These are phyloP conservation scores for Chlorophyllum brunneum DNA, from an alignment of 768 basidiomycete species.

Conservation along the genomic window DNA sequence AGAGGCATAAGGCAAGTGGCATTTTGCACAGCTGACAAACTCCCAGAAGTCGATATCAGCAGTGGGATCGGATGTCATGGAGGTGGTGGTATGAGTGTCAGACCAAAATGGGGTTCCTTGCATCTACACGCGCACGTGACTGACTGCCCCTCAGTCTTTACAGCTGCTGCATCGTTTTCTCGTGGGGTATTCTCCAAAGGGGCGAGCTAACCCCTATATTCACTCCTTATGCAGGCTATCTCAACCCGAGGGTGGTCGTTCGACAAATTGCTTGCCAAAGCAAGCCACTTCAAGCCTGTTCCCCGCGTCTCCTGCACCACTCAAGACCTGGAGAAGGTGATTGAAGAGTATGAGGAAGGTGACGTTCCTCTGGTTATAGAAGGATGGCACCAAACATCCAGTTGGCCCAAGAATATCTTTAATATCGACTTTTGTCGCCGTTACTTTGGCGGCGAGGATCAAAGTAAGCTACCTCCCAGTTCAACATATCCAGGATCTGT, in stretches of 20 bases:
- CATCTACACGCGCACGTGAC: conserved; percentile 7
- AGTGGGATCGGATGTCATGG: conserved; percentile 24
- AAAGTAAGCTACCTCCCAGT: background rate
- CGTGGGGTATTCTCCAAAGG: background rate
- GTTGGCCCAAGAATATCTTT: conserved; percentile 58
- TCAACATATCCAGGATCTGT: background rate
- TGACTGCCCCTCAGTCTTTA: background rate
- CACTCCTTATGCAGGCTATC: conserved; percentile 14
- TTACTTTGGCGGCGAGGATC: conserved; percentile 18
- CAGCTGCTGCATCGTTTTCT: background rate
- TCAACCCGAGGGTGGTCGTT: conserved; percentile 53
- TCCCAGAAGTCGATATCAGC: conserved; percentile 72
- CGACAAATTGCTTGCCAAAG: conserved; percentile 30
- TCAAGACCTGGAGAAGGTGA: conserved; percentile 30
- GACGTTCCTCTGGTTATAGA: conserved; percentile 65
- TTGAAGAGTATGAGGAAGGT: conserved; percentile 42
- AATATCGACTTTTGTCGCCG: conserved; percentile 48
- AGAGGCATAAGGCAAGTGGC: conserved; percentile 61
- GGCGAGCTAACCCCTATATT: background rate
- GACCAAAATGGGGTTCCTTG: background rate
- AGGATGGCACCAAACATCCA: conserved; percentile 48
- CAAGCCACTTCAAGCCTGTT: conserved; percentile 36
- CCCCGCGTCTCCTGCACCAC: conserved; percentile 26
- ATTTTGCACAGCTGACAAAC: conserved; percentile 67
- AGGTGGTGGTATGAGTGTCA: conserved; percentile 18